A percentile compares a stretch with the other conserved stretches of the same genome.
phyloP scores from a whole-genome alignment of 1,284 basidiomycete species.

The Ustilago tritici region DNA sequence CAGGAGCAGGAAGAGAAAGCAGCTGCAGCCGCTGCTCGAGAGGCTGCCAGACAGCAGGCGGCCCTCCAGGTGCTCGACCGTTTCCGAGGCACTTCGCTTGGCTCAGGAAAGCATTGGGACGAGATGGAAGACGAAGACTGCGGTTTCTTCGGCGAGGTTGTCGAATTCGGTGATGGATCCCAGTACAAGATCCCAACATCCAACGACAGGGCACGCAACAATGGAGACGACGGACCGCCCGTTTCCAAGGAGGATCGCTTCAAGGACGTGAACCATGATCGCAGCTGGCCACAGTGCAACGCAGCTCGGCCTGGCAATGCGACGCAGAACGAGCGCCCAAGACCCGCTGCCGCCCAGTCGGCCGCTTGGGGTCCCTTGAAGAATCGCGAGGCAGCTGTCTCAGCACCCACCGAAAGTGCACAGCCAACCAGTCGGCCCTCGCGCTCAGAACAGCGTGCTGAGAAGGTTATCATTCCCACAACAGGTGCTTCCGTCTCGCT shows the following conservation, averaged over 20 bases:
- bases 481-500: constrained; percentile 50
- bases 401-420: constrained; percentile 18
- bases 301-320: constrained; percentile 5
- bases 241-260: constrained; percentile 65
- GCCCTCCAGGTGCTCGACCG: constrained; percentile 62
- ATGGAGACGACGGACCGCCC: constrained; percentile 27
- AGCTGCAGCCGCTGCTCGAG: constrained; percentile 56
- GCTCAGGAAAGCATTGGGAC: constrained; percentile 65
- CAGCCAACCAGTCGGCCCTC: constrained; percentile 25
- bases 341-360: constrained; percentile 18
- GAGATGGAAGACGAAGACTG: constrained; percentile 67
- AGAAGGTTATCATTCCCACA: constrained; percentile 52
- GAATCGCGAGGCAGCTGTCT: constrained; percentile 26
- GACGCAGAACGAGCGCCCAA: constrained; percentile 22
- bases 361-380: constrained; percentile 34
- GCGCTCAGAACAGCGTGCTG: constrained; percentile 40
- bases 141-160: constrained; percentile 65
- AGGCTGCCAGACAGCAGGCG: constrained; percentile 55
- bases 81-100: constrained; percentile 61
- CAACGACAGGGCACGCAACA: constrained; percentile 36
- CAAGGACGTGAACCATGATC: constrained; percentile 62
- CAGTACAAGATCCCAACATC: constrained; percentile 64
- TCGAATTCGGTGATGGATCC: constrained; percentile 68
- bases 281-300: constrained; percentile 58
- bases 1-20: constrained; percentile 63